Conservation (phyloP, 2,329 filamentous ascomycete species). For the Paracorniculantispora psalliotae region DNA sequence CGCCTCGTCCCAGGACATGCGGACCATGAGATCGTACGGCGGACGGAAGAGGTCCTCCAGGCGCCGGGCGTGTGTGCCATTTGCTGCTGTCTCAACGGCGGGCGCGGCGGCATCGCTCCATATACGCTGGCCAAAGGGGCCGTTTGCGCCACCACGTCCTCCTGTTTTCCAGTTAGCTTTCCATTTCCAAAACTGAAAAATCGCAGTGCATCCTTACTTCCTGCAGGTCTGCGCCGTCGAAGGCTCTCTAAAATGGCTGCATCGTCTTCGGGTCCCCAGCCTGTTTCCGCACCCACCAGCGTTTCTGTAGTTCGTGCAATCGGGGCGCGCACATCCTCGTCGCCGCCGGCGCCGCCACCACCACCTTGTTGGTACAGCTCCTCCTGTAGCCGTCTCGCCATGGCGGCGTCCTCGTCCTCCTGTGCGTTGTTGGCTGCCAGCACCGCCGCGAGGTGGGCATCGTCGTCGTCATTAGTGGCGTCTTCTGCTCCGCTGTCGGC, state of each 20-base stretch:
- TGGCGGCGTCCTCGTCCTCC: conserved; percentile 85
- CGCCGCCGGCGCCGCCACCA: conserved; percentile 37
- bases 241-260: conserved; percentile 63
- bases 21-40: conserved; percentile 83
- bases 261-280: conserved; percentile 47
- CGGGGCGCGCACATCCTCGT: conserved; percentile 74
- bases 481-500: conserved; percentile 28
- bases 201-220: conserved; percentile 23
- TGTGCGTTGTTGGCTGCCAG: conserved; percentile 44
- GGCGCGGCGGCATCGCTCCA: conserved; percentile 28
- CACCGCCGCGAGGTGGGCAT: conserved; percentile 35
- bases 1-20: conserved; percentile 75
- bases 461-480: conserved; percentile 34
- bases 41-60: conserved; percentile 90
- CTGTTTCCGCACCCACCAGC: conserved; percentile 63
- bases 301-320: conserved; percentile 91
- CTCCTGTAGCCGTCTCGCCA: conserved; percentile 87
- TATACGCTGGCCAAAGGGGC: conserved; percentile 36
- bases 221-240: conserved; percentile 37
- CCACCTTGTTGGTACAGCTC: conserved; percentile 67
- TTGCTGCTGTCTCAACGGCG: conserved; percentile 31
- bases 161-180: conserved; percentile 10
- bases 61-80: conserved; percentile 64
- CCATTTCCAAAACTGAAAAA: neutral
- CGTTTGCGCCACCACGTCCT: conserved; percentile 18